Percentiles rank a stretch among this genome's conserved stretches.
These are phyloP conservation scores for Sphagnum magellanicum DNA, from an alignment of 228 moss, liverwort and hornwort species.

Conservation along the genomic window DNA sequence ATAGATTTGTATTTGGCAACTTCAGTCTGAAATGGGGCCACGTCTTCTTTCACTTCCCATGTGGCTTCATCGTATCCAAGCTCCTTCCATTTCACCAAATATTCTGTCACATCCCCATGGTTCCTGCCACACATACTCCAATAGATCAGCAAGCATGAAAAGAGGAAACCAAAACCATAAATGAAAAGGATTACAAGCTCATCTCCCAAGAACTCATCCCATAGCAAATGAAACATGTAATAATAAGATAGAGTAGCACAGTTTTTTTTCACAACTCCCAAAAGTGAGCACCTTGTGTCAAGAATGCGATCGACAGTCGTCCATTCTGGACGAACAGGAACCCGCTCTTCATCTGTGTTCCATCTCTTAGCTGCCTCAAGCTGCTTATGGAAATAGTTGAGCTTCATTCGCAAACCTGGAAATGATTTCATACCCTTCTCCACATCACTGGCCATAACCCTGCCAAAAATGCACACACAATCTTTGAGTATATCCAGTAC, in stretches of 20 bases:
- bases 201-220: too few species aligned
- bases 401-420: conserved; percentile 85
- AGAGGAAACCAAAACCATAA: too few species aligned
- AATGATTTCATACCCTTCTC: conserved; percentile 96
- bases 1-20: conserved; percentile 65
- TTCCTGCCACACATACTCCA: conserved; percentile 26
- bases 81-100: conserved; percentile 98
- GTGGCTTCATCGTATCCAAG: conserved; percentile 92
- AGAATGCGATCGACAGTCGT: conserved; percentile 96
- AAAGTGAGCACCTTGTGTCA: conserved; percentile 57
- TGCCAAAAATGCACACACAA: conserved; percentile 11
- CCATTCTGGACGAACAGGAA: conserved; percentile 95
- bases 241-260: background rate
- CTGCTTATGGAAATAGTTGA: conserved; percentile 80
- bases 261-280: too few species aligned
- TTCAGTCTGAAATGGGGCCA: conserved; percentile 78
- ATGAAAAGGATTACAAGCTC: background rate
- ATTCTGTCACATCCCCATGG: conserved; percentile 89
- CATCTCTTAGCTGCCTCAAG: conserved; percentile 74
- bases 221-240: too few species aligned
- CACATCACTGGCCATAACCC: conserved; percentile 84
- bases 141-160: too few species aligned
- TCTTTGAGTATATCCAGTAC: too few species aligned
- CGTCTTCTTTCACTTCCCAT: conserved; percentile 94
- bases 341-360: conserved; percentile 93